These are phyloP conservation scores for Acarospora socialis DNA, from an alignment of 2,329 filamentous ascomycete genomes.

Conservation along the genomic window DNA sequence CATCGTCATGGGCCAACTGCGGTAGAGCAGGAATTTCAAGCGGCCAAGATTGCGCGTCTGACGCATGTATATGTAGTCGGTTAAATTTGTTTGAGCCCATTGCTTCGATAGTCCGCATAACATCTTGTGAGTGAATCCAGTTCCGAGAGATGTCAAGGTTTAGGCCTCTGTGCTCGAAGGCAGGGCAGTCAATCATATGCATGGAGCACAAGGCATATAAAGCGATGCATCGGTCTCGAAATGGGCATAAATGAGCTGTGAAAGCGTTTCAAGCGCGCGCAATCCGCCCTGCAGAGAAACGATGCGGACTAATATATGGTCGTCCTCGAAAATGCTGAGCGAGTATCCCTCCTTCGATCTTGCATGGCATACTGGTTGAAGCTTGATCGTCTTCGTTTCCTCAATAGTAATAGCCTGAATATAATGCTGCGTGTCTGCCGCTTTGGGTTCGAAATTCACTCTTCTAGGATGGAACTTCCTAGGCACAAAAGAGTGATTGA, in stretches of 20 bases:
- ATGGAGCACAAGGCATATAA: conserved; percentile 62
- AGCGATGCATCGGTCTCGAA: conserved; percentile 37
- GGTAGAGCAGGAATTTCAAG: conserved; percentile 65
- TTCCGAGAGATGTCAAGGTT: conserved; percentile 65
- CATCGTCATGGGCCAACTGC: conserved; percentile 55
- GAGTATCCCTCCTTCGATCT: conserved; percentile 63
- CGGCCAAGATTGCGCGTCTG: conserved; percentile 75
- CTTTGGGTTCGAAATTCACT: conserved; percentile 48
- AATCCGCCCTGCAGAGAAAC: conserved; percentile 54
- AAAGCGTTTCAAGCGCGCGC: conserved; percentile 62
- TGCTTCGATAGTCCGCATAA: conserved; percentile 63
- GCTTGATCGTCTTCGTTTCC: conserved; percentile 26
- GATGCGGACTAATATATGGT: conserved; percentile 48
- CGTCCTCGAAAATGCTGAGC: conserved; percentile 43
- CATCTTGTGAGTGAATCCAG: conserved; percentile 52
- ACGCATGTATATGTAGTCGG: conserved; percentile 64
- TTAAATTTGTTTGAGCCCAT: conserved; percentile 72
- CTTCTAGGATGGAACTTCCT: conserved; percentile 60
- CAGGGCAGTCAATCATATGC: conserved; percentile 53
- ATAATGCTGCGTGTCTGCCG: conserved; percentile 20
- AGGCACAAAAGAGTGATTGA: conserved; percentile 54
- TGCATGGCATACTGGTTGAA: conserved; percentile 21
- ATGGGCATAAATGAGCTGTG: conserved; percentile 65
- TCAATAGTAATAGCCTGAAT: conserved; percentile 47
- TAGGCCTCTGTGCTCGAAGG: conserved; percentile 65